Evolutionary conservation across 768 basidiomycete genomes (phyloP).

Genomic region (Trametes maxima): DNA sequence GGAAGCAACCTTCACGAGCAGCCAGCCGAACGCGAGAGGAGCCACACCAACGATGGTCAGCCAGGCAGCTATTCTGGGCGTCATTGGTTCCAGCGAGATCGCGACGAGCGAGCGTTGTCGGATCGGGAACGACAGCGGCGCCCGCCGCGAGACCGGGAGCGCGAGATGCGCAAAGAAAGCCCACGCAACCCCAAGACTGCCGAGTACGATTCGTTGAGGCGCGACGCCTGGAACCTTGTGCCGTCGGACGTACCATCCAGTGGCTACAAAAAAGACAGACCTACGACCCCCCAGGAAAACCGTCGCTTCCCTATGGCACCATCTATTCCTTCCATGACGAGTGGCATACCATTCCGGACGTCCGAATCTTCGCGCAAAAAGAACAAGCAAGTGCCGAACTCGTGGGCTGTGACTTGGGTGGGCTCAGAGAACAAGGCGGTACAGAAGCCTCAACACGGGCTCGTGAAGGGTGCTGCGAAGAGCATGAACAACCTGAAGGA

Average conservation of each 20-base stretch:
- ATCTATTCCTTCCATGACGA: conserved; percentile 1
- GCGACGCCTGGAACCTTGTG: conserved; percentile 26
- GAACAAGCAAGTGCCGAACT: conserved; percentile 45
- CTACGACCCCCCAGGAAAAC: conserved; percentile 27
- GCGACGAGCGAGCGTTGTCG: conserved; percentile 4
- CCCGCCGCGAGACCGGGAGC: neutral
- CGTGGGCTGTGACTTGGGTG: conserved; percentile 50
- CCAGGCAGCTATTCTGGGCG: conserved; percentile 6
- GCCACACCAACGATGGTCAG: conserved; percentile 14
- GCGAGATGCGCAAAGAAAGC: conserved; percentile 8
- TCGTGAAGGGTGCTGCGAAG: conserved; percentile 44
- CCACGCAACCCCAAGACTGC: neutral
- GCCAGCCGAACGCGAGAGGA: conserved; percentile 11
- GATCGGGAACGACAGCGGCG: conserved; percentile 18
- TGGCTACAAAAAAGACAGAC: conserved; percentile 27
- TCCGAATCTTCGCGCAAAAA: conserved; percentile 28
- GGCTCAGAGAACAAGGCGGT: conserved; percentile 41
- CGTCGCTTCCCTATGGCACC: conserved; percentile 28
- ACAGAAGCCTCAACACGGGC: conserved; percentile 38
- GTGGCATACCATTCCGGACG: conserved; percentile 19
- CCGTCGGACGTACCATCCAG: conserved; percentile 26
- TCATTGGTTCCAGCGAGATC: neutral
- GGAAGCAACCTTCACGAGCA: neutral
- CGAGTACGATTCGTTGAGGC: conserved; percentile 6
- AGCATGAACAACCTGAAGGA: conserved; percentile 60